Percentiles rank a stretch among this genome's conserved stretches.
Conservation (phyloP, 2,329 filamentous ascomycete genomes). For the Paecilomyces sp. region DNA sequence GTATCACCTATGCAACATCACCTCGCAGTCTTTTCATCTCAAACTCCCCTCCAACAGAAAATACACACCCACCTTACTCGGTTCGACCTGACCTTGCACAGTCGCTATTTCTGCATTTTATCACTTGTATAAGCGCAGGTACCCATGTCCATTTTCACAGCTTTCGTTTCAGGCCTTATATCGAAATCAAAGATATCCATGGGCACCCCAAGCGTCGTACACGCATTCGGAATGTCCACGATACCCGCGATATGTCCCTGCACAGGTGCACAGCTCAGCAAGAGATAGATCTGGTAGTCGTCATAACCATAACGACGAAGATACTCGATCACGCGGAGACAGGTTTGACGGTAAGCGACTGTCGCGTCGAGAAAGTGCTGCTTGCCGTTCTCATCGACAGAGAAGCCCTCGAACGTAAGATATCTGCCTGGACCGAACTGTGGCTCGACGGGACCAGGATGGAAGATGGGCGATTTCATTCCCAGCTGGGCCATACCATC, state of each 20-base stretch:
- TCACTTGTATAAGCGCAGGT: conserved; percentile 56
- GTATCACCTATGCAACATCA: not conserved
- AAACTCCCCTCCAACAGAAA: not conserved
- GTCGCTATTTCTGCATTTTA: not conserved
- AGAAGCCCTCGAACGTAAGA: conserved; percentile 85
- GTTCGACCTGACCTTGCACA: not conserved
- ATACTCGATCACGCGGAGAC: conserved; percentile 71
- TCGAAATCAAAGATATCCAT: conserved; percentile 97
- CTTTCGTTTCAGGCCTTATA: conserved; percentile 61
- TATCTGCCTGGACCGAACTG: conserved; percentile 77
- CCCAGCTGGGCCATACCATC: conserved; percentile 65
- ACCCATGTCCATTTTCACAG: conserved; percentile 61
- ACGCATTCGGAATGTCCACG: conserved; percentile 86
- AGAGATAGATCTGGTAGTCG: conserved; percentile 76
- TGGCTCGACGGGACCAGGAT: conserved; percentile 80
- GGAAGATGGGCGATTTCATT: conserved; percentile 77
- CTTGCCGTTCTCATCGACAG: conserved; percentile 78
- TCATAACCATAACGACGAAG: conserved; percentile 62
- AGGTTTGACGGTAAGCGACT: conserved; percentile 78
- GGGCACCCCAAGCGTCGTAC: conserved; percentile 78
- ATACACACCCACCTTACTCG: not conserved
- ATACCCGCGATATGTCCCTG: conserved; percentile 85
- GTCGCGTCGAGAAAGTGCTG: conserved; percentile 86
- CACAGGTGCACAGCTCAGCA: conserved; percentile 78
- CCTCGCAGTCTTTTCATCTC: not conserved